Base-by-base conservation (phyloP, 176 grass and related monocot genomes). In the Dendrocalamus sinicus region DNA sequence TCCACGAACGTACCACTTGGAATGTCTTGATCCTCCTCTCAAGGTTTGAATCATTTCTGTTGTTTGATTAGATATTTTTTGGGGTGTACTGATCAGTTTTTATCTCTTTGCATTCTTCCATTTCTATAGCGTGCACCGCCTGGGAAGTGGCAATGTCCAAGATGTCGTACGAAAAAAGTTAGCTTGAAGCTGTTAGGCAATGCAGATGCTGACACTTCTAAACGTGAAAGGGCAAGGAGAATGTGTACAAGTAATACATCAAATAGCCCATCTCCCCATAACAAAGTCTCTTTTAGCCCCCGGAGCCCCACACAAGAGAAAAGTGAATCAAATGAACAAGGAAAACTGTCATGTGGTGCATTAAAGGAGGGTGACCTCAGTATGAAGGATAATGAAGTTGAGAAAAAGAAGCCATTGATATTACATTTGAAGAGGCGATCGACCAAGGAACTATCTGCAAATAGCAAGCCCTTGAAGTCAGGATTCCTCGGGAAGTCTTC, bases 11-110 rank as follows among this genome's bases (percentile, higher is more conserved):
- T 99, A 96, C 89, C 96, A 99, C 87, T 86, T 99, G 90, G 93
- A 96, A 67, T 99, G 96, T 76, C 90, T 99, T 53, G 84, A 81
- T 88, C 96, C 96, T 53, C 96, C 96, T 60, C 96, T 96, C 76
- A 94, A 99, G 96, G 96, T 85, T 87, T 67, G 71, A 88, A 86
- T 75, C 50, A 23, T 78, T 70, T 70, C 37, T 67, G 17, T n/a
- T 50, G 55, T 91, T 80, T 88, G 43, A 53, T 59, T 78, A 40
- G 55, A 47, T 32, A 86, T 4, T 85, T 72, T 83, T 44, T 7
- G 43, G 1, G 57, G 81, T 73, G 72, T 59, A 88, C 45, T 87
- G 75, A 71, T 52, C 8, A 19, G 7, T 23, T 73, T 22, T 90
- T 71, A 71, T 74, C 48, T 85, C 40, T 78, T 39, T 84, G 74